These are phyloP conservation scores for Ambrosiella beaveri DNA, from an alignment of 2,329 filamentous ascomycete species.

Conservation along the genomic window DNA sequence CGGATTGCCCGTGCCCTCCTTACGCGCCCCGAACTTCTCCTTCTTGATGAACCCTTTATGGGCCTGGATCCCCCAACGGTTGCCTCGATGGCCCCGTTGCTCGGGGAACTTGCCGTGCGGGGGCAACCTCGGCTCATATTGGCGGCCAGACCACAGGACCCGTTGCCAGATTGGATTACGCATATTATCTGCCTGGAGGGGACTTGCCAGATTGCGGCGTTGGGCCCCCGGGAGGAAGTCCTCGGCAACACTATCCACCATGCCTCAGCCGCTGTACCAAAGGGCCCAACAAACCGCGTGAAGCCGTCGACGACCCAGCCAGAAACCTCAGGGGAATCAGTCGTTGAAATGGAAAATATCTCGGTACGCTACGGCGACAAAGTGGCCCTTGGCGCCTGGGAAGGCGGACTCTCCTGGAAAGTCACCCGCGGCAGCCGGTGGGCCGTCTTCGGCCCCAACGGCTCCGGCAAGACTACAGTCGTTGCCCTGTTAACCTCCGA, in stretches of 20 bases:
- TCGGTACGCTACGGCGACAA: slow-evolving; percentile 65
- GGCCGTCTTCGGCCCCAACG: slow-evolving; percentile 87
- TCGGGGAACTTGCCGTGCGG: slow-evolving; percentile 49
- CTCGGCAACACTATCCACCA: slow-evolving; percentile 35
- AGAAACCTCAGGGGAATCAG: slow-evolving; percentile 53
- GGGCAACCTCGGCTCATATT: slow-evolving; percentile 57
- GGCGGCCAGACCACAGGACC: slow-evolving; percentile 68
- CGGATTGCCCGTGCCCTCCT: slow-evolving; percentile 78
- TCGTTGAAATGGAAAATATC: slow-evolving; percentile 80
- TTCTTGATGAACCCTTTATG: slow-evolving; percentile 93
- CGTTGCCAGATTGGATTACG: slow-evolving; percentile 77
- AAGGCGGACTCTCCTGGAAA: slow-evolving; percentile 61
- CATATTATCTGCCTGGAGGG: slow-evolving; percentile 59
- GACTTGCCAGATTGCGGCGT: slow-evolving; percentile 44
- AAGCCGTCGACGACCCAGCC: slow-evolving; percentile 27
- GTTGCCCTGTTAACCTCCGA: slow-evolving; percentile 87
- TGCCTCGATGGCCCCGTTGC: slow-evolving; percentile 49
- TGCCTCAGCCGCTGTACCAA: slow-evolving; percentile 13
- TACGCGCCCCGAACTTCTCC: slow-evolving; percentile 57
- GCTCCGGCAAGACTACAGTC: slow-evolving; percentile 88
- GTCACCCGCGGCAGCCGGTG: slow-evolving; percentile 71
- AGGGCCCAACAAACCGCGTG: slow-evolving; percentile 28
- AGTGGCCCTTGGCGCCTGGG: slow-evolving; percentile 66
- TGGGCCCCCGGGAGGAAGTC: slow-evolving; percentile 49
- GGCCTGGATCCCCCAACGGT: slow-evolving; percentile 78